These are phyloP conservation scores for Polytolypa hystricis DNA, from an alignment of 2,329 filamentous ascomycete species.

Conservation along the genomic window DNA sequence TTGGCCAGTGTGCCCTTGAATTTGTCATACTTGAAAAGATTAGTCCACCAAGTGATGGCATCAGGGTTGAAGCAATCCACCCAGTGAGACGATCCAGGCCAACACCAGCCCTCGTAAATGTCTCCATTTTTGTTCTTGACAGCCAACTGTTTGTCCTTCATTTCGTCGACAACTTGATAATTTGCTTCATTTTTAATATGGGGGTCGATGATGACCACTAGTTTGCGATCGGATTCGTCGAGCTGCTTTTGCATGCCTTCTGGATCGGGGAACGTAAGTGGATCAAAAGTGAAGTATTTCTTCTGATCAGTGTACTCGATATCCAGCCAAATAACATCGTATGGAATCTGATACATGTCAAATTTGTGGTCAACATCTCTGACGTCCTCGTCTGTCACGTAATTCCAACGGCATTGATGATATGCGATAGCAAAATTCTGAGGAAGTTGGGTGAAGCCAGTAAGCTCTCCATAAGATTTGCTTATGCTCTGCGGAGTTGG, in stretches of 20 bases:
- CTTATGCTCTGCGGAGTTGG: conserved; percentile 74
- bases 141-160: conserved; percentile 73
- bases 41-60: conserved; percentile 81
- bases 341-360: conserved; percentile 88
- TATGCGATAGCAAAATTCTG: conserved; percentile 88
- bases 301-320: conserved; percentile 95
- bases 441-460: conserved; percentile 80
- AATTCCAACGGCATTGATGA: conserved; percentile 98
- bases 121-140: conserved; percentile 83
- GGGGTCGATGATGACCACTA: conserved; percentile 91
- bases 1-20: conserved; percentile 84
- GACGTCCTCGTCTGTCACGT: conserved; percentile 92
- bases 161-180: conserved; percentile 65
- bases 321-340: conserved; percentile 98
- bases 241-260: conserved; percentile 80
- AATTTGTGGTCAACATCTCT: conserved; percentile 94
- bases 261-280: conserved; percentile 75
- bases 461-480: conserved; percentile 76
- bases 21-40: conserved; percentile 72
- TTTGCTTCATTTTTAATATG: conserved; percentile 87
- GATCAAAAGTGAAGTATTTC: conserved; percentile 98
- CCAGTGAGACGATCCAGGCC: conserved; percentile 96
- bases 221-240: conserved; percentile 72
- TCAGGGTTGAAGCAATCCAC: conserved; percentile 92
- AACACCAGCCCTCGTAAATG: conserved; percentile 94